Conservation (phyloP, 495 filamentous ascomycete genomes). For the Pyrenopolyporus hunteri region DNA sequence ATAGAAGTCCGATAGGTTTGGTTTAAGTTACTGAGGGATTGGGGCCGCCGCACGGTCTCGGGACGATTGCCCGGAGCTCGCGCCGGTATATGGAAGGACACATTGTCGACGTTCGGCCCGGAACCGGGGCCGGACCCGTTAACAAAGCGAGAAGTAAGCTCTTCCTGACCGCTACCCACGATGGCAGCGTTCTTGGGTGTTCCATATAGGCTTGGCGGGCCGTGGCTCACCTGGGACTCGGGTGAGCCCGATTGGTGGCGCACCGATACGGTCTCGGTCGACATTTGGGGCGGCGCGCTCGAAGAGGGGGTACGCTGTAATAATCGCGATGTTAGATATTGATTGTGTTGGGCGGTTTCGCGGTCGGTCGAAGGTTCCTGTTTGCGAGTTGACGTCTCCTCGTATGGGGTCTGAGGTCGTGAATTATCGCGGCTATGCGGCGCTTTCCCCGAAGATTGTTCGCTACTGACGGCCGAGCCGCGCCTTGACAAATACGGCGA, state of each 20-base stretch:
- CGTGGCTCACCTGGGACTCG: constrained; percentile 42
- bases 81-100: constrained; percentile 38
- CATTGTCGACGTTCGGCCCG: constrained; percentile 34
- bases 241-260: constrained; percentile 52
- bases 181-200: constrained; percentile 46
- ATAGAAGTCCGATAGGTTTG: constrained; percentile 31
- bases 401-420: constrained; percentile 27
- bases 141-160: constrained; percentile 60
- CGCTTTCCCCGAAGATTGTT: constrained; percentile 40
- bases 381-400: constrained; percentile 29
- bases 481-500: constrained; percentile 60
- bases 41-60: constrained; percentile 41
- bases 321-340: constrained; percentile 63
- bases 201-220: constrained; percentile 47
- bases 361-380: constrained; percentile 34
- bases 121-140: constrained; percentile 49
- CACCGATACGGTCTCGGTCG: constrained; percentile 59
- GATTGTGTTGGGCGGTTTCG: constrained; percentile 45
- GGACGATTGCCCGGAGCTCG: constrained; percentile 18
- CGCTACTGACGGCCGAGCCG: constrained; percentile 50
- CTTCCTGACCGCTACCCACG: constrained; percentile 54
- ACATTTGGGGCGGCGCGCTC: constrained; percentile 65
- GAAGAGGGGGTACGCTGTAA: constrained; percentile 62
- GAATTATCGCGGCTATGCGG: constrained; percentile 29
- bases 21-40: constrained; percentile 48